These are phyloP conservation scores for Suillus sp. DNA, from an alignment of 768 basidiomycete species.

Conservation along the genomic window DNA sequence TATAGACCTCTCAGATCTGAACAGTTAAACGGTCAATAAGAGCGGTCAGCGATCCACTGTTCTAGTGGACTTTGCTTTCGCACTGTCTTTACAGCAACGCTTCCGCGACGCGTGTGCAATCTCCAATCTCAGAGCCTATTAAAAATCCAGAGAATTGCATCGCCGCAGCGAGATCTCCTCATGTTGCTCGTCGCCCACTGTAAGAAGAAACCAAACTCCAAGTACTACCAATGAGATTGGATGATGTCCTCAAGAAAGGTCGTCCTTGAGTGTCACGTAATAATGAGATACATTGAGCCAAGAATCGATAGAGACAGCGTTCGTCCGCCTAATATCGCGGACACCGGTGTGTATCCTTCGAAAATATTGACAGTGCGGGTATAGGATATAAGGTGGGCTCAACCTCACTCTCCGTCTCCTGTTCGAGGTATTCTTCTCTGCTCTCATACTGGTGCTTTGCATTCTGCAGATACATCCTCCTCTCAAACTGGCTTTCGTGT, in stretches of 20 bases:
- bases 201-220: conserved; percentile 34
- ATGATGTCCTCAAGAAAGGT: conserved; percentile 21
- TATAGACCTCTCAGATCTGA: background rate
- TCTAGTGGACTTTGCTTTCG: conserved; percentile 25
- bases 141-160: conserved; percentile 39
- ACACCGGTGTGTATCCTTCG: too few species aligned
- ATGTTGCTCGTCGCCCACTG: conserved; percentile 24
- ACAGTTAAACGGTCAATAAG: background rate
- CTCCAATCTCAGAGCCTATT: conserved; percentile 29
- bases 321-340: too few species aligned
- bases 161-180: conserved; percentile 34
- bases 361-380: too few species aligned
- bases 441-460: too few species aligned
- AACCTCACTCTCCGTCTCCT: too few species aligned
- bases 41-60: conserved; percentile 18
- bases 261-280: background rate
- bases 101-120: background rate
- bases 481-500: too few species aligned
- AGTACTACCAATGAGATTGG: conserved; percentile 11
- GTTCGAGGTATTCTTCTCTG: too few species aligned
- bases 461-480: too few species aligned
- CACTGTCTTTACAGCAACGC: conserved; percentile 22
- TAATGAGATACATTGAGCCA: conserved; percentile 15
- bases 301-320: too few species aligned
- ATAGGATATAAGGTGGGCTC: too few species aligned